Evolutionary conservation across 1,284 basidiomycete genomes (phyloP).

Genomic region (Boletellus sp.): DNA sequence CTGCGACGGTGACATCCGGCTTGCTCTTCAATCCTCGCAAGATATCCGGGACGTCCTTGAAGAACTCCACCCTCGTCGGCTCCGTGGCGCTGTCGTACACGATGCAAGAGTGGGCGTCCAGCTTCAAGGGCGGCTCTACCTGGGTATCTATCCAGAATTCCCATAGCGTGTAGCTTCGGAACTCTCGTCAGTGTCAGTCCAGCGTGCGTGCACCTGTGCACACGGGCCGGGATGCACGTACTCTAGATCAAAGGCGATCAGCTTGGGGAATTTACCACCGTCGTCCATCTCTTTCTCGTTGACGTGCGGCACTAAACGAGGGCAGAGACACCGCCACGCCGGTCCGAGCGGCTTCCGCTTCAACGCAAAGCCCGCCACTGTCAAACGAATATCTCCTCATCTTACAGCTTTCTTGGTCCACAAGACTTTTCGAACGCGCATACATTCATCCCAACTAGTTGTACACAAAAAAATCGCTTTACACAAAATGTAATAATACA

Average conservation of each 20-base stretch:
- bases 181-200: neutral
- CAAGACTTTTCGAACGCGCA: too few relatives aligned
- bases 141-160: constrained; percentile 82
- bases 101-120: constrained; percentile 43
- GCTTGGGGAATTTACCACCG: constrained; percentile 48
- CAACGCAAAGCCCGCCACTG: too few relatives aligned
- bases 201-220: constrained; percentile 5
- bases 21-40: constrained; percentile 54
- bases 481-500: too few relatives aligned
- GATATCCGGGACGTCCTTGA: constrained; percentile 74
- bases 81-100: constrained; percentile 28
- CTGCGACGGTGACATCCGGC: constrained; percentile 61
- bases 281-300: constrained; percentile 16
- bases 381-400: too few relatives aligned
- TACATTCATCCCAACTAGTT: neutral
- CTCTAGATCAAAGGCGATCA: constrained; percentile 85
- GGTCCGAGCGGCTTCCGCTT: neutral
- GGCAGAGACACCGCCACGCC: neutral
- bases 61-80: constrained; percentile 61
- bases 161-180: constrained; percentile 78
- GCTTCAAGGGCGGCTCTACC: constrained; percentile 59
- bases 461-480: neutral
- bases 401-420: too few relatives aligned
- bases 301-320: neutral
- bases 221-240: constrained; percentile 36